Evolutionary conservation across 2,329 filamentous ascomycete species (phyloP).

Genomic region (Pestalotiopsis sp.): DNA sequence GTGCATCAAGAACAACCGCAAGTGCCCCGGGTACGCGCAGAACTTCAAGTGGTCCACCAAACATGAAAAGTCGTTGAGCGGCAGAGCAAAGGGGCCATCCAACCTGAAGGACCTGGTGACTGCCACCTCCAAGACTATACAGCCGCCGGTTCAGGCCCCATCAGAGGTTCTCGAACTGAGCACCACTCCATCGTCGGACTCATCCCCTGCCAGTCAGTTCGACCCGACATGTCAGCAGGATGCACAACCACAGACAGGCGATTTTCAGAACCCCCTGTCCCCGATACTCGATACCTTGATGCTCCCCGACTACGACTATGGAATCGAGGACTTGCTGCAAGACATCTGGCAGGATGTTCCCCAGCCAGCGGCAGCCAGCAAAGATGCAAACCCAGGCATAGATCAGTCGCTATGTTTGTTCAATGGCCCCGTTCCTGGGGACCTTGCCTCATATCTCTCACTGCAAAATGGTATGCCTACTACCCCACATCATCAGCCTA

Average conservation of each 20-base stretch:
- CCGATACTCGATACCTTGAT: conserved; percentile 14
- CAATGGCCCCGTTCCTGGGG: background rate
- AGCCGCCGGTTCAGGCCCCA: background rate
- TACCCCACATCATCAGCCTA: conserved; percentile 14
- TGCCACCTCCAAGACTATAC: conserved; percentile 13
- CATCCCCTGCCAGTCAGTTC: background rate
- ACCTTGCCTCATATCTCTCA: background rate
- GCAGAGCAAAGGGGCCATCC: conserved; percentile 11
- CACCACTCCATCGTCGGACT: background rate
- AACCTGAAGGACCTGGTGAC: conserved; percentile 14
- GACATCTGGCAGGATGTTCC: conserved; percentile 15
- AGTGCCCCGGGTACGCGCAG: conserved; percentile 31
- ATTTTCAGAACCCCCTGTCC: background rate
- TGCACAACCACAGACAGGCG: background rate
- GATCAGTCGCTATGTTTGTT: conserved; percentile 1
- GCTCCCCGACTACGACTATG: conserved; percentile 15
- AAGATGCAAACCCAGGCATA: background rate
- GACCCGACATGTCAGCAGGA: background rate
- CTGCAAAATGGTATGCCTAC: conserved; percentile 1
- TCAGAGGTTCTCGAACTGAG: background rate
- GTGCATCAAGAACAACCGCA: conserved; percentile 29
- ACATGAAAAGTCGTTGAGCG: conserved; percentile 30
- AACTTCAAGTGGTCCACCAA: conserved; percentile 44
- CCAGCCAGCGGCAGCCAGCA: background rate
- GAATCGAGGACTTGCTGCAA: conserved; percentile 15